Conservation (phyloP, 371 early-diverging fungal genomes). For the Smittium mucronatum region DNA sequence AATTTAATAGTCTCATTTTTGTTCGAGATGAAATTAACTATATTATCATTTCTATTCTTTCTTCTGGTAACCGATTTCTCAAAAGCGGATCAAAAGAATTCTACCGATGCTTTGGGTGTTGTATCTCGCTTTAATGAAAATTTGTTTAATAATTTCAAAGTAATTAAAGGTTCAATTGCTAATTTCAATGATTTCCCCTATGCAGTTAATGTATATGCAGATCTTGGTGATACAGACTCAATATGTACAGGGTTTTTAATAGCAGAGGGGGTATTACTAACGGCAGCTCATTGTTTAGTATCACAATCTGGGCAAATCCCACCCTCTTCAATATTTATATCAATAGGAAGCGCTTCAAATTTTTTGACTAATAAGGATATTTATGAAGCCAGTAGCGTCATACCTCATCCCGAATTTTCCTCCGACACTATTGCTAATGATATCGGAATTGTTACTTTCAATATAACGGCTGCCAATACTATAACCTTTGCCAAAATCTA, state of each 20-base stretch:
- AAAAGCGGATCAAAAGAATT: too few species aligned
- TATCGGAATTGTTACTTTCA: not conserved
- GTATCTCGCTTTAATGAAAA: too few species aligned
- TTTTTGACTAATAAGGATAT: not conserved
- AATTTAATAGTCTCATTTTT: too few species aligned
- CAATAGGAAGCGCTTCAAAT: not conserved
- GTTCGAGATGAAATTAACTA: too few species aligned
- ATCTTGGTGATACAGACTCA: not conserved
- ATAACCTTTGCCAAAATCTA: not conserved
- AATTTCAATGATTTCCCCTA: too few species aligned
- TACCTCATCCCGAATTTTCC: not conserved
- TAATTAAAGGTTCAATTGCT: too few species aligned
- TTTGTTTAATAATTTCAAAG: too few species aligned
- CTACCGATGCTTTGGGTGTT: too few species aligned
- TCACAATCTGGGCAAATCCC: not conserved
- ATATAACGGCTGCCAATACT: not conserved
- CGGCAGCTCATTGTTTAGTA: not conserved
- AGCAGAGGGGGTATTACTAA: not conserved
- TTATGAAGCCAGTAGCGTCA: not conserved
- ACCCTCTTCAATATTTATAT: not conserved
- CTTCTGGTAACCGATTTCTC: too few species aligned
- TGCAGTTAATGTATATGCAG: not conserved
- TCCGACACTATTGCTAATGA: not conserved
- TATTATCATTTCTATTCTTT: too few species aligned
- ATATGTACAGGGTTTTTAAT: not conserved